Evolutionary conservation across 176 grass and related monocot species (phyloP).

Genomic region (Neostapfia colusana): DNA sequence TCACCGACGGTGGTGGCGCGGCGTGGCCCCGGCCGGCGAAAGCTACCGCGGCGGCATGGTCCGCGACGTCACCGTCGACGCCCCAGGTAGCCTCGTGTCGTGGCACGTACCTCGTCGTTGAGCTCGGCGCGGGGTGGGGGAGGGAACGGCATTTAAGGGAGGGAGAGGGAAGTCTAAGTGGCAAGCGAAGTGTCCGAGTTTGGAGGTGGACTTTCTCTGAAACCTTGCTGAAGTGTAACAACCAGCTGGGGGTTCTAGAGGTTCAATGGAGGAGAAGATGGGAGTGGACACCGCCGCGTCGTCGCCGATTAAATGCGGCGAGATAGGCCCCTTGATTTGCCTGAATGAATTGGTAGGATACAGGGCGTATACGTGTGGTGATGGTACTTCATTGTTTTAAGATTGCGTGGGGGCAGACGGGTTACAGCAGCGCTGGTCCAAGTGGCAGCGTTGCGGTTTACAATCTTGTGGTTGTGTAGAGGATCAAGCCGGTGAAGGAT

Average conservation of each 20-base stretch:
- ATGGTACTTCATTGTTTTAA: constrained; percentile 33
- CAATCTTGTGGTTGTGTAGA: background rate
- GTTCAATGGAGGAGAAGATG: constrained; percentile 8
- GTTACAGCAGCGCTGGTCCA: background rate
- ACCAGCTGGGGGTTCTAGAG: background rate
- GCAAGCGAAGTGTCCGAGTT: constrained; percentile 43
- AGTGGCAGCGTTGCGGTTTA: constrained; percentile 1
- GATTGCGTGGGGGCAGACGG: constrained; percentile 31
- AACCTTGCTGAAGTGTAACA: background rate
- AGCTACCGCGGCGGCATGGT: constrained; percentile 10
- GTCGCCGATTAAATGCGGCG: constrained; percentile 33
- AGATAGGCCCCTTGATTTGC: constrained; percentile 37
- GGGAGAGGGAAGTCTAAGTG: constrained; percentile 4
- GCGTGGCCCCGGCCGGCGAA: background rate
- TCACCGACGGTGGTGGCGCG: background rate
- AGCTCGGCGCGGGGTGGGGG: background rate
- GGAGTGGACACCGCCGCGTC: background rate
- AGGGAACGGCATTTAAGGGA: constrained; percentile 26
- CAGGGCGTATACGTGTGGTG: constrained; percentile 1
- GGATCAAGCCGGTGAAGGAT: constrained; percentile 4
- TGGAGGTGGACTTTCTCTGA: constrained; percentile 11
- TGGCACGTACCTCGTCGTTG: constrained; percentile 9
- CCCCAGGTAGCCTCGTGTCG: background rate
- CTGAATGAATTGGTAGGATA: constrained; percentile 35
- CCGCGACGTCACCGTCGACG: background rate